Conservation (phyloP, 176 grass and related monocot species). For the Otatea glauca region DNA sequence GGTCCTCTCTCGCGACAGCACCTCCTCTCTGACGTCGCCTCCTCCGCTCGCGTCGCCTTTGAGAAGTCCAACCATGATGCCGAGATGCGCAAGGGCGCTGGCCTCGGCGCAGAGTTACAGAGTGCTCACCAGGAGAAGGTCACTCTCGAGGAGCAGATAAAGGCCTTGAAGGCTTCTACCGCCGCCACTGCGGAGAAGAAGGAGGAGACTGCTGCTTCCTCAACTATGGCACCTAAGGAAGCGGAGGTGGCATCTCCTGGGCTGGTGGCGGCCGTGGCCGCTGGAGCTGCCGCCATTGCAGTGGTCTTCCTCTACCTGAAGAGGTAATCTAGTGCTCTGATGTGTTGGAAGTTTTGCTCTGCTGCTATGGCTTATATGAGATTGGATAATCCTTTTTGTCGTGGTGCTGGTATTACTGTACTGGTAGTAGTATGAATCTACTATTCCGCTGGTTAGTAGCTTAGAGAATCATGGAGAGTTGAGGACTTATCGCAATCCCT, state of each 20-base stretch:
- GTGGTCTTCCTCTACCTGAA: constrained; percentile 43
- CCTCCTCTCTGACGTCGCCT: too few species aligned
- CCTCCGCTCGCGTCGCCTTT: constrained; percentile 30
- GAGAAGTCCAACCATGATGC: constrained; percentile 33
- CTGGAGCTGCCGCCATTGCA: constrained; percentile 37
- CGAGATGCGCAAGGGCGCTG: constrained; percentile 29
- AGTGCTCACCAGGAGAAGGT: constrained; percentile 50
- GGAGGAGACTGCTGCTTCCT: not conserved
- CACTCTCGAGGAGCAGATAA: constrained; percentile 46
- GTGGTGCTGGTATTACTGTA: constrained; percentile 41
- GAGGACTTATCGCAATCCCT: not conserved
- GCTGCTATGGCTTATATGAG: too few species aligned
- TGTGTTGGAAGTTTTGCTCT: constrained; percentile 45
- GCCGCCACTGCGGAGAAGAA: constrained; percentile 19
- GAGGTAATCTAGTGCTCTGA: constrained; percentile 51
- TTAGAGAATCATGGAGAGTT: constrained; percentile 18
- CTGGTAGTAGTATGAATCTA: constrained; percentile 25
- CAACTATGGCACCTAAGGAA: not conserved
- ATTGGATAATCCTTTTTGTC: too few species aligned
- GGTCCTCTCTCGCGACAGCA: too few species aligned
- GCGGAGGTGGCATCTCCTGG: not conserved
- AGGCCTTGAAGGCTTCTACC: constrained; percentile 45
- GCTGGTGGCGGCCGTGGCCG: constrained; percentile 44
- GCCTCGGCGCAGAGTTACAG: constrained; percentile 34
- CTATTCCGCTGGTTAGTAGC: constrained; percentile 14